These are phyloP conservation scores for Coemansia sp. DNA, from an alignment of 192 early-diverging fungal species.

Conservation along the genomic window DNA sequence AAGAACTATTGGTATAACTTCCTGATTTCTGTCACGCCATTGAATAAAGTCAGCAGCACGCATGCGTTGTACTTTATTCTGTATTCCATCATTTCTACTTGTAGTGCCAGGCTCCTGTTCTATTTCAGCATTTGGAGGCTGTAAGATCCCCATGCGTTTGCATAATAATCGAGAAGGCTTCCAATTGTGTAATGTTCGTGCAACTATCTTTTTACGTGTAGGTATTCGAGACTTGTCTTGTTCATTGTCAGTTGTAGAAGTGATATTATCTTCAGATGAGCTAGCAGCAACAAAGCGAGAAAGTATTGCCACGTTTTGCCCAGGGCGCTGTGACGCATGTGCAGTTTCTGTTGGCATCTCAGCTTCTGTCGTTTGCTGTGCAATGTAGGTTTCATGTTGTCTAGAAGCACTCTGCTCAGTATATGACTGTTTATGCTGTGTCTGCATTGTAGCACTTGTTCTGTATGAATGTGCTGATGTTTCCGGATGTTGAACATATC, in stretches of 20 bases:
- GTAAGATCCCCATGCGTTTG: constrained; percentile 32
- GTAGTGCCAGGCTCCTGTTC: not conserved
- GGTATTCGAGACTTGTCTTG: not conserved
- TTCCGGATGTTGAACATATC: not conserved
- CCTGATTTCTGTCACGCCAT: not conserved
- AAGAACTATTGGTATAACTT: constrained; percentile 4
- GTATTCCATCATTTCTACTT: not conserved
- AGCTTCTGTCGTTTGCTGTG: not conserved
- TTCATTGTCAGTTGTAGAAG: not conserved
- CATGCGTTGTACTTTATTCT: constrained; percentile 2
- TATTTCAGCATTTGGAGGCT: constrained; percentile 10
- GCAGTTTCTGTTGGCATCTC: constrained; percentile 9
- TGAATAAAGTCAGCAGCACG: constrained; percentile 33
- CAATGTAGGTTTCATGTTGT: not conserved
- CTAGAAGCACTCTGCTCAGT: not conserved
- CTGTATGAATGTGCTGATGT: not conserved
- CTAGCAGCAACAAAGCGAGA: constrained; percentile 17
- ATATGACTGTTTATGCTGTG: not conserved
- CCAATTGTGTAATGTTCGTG: constrained; percentile 24
- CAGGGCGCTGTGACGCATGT: constrained; percentile 9
- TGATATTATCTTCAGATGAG: not conserved
- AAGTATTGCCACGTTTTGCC: constrained; percentile 13
- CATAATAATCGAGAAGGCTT: constrained; percentile 26
- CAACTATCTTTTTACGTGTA: not conserved
- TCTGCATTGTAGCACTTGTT: constrained; percentile 4